Percentiles rank a stretch among this genome's conserved stretches.
These are phyloP conservation scores for California macrophylla DNA, from an alignment of 441 rosid genomes.

Conservation along the genomic window DNA sequence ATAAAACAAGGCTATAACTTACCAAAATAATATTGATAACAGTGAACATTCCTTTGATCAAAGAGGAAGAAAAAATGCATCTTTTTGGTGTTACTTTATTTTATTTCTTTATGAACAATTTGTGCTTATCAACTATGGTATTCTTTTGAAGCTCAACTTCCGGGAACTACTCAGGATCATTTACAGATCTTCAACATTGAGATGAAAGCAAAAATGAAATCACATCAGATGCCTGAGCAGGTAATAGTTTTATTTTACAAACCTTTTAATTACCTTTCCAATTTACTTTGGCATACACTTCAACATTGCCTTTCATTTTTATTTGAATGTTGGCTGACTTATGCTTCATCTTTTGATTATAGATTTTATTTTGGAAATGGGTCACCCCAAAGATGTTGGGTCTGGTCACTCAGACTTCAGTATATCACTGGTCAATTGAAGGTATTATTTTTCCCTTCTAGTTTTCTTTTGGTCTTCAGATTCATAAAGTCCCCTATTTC, in stretches of 20 bases:
- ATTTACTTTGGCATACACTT: not conserved
- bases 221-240: conserved; percentile 99
- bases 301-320: no score
- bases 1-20: not conserved
- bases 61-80: not conserved
- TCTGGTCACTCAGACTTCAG: conserved; percentile 79
- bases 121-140: conserved; percentile 12
- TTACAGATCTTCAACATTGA: conserved; percentile 96
- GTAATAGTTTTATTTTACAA: conserved; percentile 25
- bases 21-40: not conserved
- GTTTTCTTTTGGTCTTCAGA: not conserved
- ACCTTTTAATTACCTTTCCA: not conserved
- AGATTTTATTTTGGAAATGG: conserved; percentile 99
- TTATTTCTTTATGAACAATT: not conserved
- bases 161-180: conserved; percentile 98
- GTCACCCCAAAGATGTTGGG: conserved; percentile 85
- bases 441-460: conserved; percentile 34
- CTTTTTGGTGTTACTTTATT: not conserved
- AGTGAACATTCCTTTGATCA: not conserved
- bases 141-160: conserved; percentile 70
- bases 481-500: not conserved
- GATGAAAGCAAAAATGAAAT: conserved; percentile 86
- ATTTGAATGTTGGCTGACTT: conserved; percentile 3
- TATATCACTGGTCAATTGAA: conserved; percentile 98
- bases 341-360: not conserved